A percentile compares a stretch with the other conserved stretches of the same genome.
Conservation (phyloP, 2,329 filamentous ascomycete species). For the Neurospora sp. region DNA sequence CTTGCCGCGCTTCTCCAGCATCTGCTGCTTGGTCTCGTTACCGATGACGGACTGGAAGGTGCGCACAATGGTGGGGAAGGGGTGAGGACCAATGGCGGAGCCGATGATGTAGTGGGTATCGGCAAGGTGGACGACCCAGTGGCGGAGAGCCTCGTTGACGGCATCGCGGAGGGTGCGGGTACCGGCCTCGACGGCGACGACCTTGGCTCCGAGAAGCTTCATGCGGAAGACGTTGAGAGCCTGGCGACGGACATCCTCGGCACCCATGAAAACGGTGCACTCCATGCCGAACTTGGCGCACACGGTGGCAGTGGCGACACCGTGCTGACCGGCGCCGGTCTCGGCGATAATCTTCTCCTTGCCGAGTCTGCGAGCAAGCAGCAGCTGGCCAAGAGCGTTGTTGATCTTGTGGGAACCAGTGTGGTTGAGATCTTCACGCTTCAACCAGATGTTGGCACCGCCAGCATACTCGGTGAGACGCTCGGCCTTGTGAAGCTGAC, state of each 20-base stretch:
- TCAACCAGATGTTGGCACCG: conserved; percentile 94
- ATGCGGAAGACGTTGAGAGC: conserved; percentile 98
- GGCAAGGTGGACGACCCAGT: conserved; percentile 87
- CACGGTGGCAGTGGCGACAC: conserved; percentile 93
- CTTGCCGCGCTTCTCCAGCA: conserved; percentile 74
- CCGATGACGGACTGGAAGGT: conserved; percentile 98
- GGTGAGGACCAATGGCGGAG: conserved; percentile 93
- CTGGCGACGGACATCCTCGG: conserved; percentile 91
- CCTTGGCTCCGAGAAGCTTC: conserved; percentile 86
- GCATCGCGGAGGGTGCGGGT: conserved; percentile 75
- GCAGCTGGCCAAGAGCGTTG: conserved; percentile 88
- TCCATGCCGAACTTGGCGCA: conserved; percentile 98
- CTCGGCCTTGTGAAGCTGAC: conserved; percentile 81
- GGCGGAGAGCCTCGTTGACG: conserved; percentile 89
- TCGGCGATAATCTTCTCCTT: conserved; percentile 98
- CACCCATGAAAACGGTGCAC: conserved; percentile 97
- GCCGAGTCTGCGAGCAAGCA: conserved; percentile 75
- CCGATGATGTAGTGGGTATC: conserved; percentile 98
- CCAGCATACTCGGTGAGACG: conserved; percentile 81
- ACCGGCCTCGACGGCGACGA: conserved; percentile 87
- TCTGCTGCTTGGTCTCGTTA: conserved; percentile 86
- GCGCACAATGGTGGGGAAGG: conserved; percentile 93
- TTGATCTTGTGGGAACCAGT: conserved; percentile 99
- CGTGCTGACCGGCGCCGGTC: conserved; percentile 94
- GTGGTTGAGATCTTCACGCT: conserved; percentile 95